Evolutionary conservation across 1,284 basidiomycete genomes (phyloP).

Genomic region (Leucoagaricus sp.): DNA sequence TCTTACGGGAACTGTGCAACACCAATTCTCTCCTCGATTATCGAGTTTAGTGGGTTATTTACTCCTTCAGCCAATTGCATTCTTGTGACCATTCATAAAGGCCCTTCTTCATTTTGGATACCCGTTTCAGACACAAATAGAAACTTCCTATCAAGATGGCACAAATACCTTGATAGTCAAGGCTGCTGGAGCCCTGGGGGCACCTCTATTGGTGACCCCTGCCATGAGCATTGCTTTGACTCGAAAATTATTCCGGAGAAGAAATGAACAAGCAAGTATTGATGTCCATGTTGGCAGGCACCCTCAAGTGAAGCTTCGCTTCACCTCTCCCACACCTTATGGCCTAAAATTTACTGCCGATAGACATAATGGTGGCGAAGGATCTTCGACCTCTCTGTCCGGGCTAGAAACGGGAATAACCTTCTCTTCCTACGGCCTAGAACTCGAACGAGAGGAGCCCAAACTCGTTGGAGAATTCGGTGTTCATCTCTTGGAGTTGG

Average conservation of each 20-base stretch:
- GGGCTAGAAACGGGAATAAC: slow-evolving; percentile 26
- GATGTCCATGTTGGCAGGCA: slow-evolving; percentile 23
- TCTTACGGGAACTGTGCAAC: slow-evolving; percentile 56
- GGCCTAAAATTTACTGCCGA: neutral
- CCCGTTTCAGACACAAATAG: slow-evolving; percentile 29
- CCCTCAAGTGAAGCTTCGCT: slow-evolving; percentile 30
- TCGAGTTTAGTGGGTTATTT: slow-evolving; percentile 44
- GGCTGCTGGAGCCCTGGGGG: slow-evolving; percentile 23
- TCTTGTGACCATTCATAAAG: slow-evolving; percentile 20
- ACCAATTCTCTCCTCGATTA: slow-evolving; percentile 63
- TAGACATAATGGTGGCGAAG: neutral
- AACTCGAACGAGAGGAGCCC: slow-evolving; percentile 21
- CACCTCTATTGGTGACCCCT: slow-evolving; percentile 19
- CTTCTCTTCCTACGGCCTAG: slow-evolving; percentile 11
- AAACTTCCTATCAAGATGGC: slow-evolving; percentile 33
- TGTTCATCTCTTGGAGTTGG: slow-evolving; percentile 38
- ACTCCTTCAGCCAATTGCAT: too few relatives aligned
- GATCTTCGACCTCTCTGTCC: slow-evolving; percentile 28
- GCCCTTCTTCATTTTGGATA: slow-evolving; percentile 28
- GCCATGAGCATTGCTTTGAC: slow-evolving; percentile 30
- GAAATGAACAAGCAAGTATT: slow-evolving; percentile 27
- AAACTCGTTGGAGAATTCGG: slow-evolving; percentile 36
- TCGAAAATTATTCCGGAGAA: slow-evolving; percentile 34
- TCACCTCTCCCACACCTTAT: slow-evolving; percentile 28
- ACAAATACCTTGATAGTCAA: slow-evolving; percentile 32